phyloP scores from a whole-genome alignment of 2,329 filamentous ascomycete species.

The Penicillium verrucosum region DNA sequence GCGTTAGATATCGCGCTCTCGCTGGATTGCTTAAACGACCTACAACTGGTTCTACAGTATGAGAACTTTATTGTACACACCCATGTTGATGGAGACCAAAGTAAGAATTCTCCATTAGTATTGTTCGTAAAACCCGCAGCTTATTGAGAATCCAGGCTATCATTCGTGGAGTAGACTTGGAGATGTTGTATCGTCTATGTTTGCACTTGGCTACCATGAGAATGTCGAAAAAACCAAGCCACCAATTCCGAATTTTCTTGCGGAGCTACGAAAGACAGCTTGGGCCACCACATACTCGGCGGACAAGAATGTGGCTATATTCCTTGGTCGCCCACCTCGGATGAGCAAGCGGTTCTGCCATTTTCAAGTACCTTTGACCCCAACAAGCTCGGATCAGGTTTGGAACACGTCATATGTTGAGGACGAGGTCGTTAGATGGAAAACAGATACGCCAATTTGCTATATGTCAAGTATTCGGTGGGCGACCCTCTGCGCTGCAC shows the following conservation, averaged over 20 bases:
- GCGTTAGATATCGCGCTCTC: conserved; percentile 38
- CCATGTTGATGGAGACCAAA: conserved; percentile 45
- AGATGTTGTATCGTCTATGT: conserved; percentile 46
- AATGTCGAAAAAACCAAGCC: conserved; percentile 30
- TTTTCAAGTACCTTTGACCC: conserved; percentile 31
- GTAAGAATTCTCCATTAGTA: conserved; percentile 27
- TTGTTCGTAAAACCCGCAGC: not conserved
- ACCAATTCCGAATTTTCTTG: conserved; percentile 35
- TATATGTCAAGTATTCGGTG: conserved; percentile 27
- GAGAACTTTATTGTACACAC: conserved; percentile 48
- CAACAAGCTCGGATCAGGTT: not conserved
- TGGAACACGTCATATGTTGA: conserved; percentile 12
- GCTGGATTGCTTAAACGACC: conserved; percentile 40
- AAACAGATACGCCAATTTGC: conserved; percentile 7
- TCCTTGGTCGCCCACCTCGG: conserved; percentile 48
- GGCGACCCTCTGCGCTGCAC: conserved; percentile 26
- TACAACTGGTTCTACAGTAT: conserved; percentile 47
- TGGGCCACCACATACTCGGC: conserved; percentile 46
- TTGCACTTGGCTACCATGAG: conserved; percentile 48
- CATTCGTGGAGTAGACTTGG: conserved; percentile 47
- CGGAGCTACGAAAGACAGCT: conserved; percentile 37
- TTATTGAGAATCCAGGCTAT: conserved; percentile 34
- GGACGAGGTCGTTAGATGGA: not conserved
- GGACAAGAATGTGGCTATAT: conserved; percentile 49
- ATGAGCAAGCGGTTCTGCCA: conserved; percentile 42